Base-by-base conservation (phyloP, 192 early-diverging fungal species). In the Linnemannia zychae region DNA sequence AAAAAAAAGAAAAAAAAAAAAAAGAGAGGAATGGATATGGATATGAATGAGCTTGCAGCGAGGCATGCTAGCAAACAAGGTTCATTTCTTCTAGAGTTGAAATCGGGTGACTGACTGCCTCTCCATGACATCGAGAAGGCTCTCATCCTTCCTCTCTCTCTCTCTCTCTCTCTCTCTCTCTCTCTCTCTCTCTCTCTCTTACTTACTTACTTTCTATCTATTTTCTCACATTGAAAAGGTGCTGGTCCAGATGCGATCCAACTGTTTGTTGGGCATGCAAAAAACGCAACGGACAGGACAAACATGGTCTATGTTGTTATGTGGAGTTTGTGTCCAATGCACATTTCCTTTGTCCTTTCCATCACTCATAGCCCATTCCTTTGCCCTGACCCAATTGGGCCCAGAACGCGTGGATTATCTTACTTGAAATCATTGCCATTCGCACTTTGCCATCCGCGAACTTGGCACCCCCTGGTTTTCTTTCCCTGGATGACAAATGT, bases 211-310 rank as follows among this genome's bases (percentile, higher is more conserved):
- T 63, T 31, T 33, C 13, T 31, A 7, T 9, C 4, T 9, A 11
- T 60, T 24, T 9, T 1, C 24, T 1, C 53, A 7, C 53, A 3
- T 53, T 63, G 9, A 28, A 63, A 13, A 28, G 57, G n/a, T n/a
- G n/a, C 31, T 63, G 57, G 57, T 63, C 57, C 57, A 63, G 57
- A 63, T 63, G 24, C 28, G 57, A 63, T 63, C 57, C 31, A 12
- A 31, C 28, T 44, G 40, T 7, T 13, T 31, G 2, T 13, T 15
- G n/a, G 7, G 36, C 4, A 34, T 15, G 24, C 22, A 67, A 24
- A 38, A 4, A 18, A 68, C 22, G n/a, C 33, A 34, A 34, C 28
- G 28, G 33, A 1, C 28, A 68, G 67, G 37, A 34, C 28, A 68
- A 40, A 12, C 36, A 11, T n/a, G 22, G 33, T 68, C 38, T 67